phyloP scores from a whole-genome alignment of 805 yeast genomes.

The Wickerhamiella alocasiicola region DNA sequence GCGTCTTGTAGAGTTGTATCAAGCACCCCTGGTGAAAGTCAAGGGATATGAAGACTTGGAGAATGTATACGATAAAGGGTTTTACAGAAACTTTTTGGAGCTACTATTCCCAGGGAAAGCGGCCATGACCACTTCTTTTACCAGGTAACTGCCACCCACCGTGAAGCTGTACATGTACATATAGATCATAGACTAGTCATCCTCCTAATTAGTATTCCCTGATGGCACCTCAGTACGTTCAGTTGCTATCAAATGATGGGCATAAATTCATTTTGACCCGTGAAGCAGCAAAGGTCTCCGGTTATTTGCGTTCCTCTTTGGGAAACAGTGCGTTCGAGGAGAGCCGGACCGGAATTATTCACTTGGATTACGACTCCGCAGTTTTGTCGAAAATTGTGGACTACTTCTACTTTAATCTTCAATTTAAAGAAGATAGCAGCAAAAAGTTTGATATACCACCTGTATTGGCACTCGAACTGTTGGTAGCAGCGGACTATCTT shows the following conservation, averaged over 20 bases:
- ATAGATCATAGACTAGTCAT: too few relatives aligned
- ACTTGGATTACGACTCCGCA: constrained; percentile 49
- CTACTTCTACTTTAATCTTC: constrained; percentile 62
- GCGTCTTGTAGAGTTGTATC: constrained; percentile 17
- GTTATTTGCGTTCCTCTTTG: constrained; percentile 47
- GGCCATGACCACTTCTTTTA: too few relatives aligned
- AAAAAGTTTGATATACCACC: constrained; percentile 74
- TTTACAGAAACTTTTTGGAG: constrained; percentile 19
- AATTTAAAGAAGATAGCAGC: constrained; percentile 37
- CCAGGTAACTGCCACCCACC: too few relatives aligned
- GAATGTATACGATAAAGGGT: constrained; percentile 30
- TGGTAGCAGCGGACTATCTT: constrained; percentile 86
- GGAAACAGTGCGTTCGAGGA: constrained; percentile 39
- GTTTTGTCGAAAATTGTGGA: constrained; percentile 73
- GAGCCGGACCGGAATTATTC: constrained; percentile 43
- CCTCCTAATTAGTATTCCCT: constrained; percentile 3
- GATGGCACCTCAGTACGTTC: constrained; percentile 35
- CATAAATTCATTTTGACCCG: constrained; percentile 47
- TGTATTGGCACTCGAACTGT: constrained; percentile 78
- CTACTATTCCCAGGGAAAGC: neutral
- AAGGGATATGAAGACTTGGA: constrained; percentile 25
- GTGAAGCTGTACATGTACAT: too few relatives aligned
- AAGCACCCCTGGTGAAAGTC: constrained; percentile 20
- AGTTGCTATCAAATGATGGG: constrained; percentile 63
- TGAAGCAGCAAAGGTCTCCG: constrained; percentile 67